A percentile compares a stretch with the other conserved stretches of the same genome.
phyloP scores from a whole-genome alignment of 2,329 filamentous ascomycete species.

The Ilyonectria sp. region DNA sequence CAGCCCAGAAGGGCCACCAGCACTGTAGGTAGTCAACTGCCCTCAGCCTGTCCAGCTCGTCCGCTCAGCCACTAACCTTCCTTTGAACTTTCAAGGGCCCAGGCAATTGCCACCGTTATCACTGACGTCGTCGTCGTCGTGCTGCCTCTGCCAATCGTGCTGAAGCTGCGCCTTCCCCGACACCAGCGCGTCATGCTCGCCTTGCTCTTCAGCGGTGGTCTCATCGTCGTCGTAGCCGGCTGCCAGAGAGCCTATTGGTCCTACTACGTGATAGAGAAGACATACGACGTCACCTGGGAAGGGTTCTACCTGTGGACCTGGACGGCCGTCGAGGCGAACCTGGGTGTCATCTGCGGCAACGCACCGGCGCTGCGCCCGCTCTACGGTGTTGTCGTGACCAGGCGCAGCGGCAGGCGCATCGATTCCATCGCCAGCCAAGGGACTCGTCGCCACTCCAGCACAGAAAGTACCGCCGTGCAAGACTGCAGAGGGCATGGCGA shows the following conservation, averaged over 20 bases:
- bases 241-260: constrained; percentile 56
- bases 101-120: constrained; percentile 51
- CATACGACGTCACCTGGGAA: constrained; percentile 59
- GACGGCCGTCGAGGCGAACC: constrained; percentile 58
- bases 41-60: no score
- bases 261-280: constrained; percentile 51
- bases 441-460: no score
- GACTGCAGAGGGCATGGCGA: no score
- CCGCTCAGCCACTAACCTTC: not conserved
- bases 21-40: constrained; percentile 36
- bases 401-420: no score
- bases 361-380: constrained; percentile 52
- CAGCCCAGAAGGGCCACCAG: constrained; percentile 46
- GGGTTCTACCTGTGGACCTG: constrained; percentile 58
- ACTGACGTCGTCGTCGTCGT: constrained; percentile 55
- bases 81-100: constrained; percentile 35
- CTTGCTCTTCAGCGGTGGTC: constrained; percentile 54
- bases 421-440: no score
- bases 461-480: no score
- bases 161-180: constrained; percentile 49
- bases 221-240: constrained; percentile 55
- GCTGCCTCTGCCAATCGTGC: constrained; percentile 54
- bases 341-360: constrained; percentile 59
- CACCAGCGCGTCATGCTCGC: constrained; percentile 54
- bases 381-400: constrained; percentile 9